phyloP scores from a whole-genome alignment of 2,329 filamentous ascomycete species.

The Aspergillus oerlinghausenensis region DNA sequence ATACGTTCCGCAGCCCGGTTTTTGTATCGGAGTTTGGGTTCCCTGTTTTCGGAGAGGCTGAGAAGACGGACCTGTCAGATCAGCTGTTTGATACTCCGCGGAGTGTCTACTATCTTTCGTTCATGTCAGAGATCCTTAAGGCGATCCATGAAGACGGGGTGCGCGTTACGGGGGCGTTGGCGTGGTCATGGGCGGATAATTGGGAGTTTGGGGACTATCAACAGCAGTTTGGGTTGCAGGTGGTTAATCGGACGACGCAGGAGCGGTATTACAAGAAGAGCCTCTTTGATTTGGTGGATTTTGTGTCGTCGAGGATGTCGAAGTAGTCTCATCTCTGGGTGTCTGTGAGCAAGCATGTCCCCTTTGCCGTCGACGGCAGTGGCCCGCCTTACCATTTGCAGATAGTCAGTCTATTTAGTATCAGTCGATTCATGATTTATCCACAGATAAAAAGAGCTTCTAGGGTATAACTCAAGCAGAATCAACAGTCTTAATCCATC shows the following conservation, averaged over 20 bases:
- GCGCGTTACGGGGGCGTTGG: constrained; percentile 50
- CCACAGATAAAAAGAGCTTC: no score
- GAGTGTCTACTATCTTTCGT: constrained; percentile 52
- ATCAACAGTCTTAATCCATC: no score
- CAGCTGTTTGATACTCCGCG: constrained; percentile 53
- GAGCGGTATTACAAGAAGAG: constrained; percentile 53
- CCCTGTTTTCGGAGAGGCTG: constrained; percentile 43
- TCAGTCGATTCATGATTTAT: no score
- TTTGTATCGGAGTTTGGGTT: constrained; percentile 54
- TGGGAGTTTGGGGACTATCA: constrained; percentile 53
- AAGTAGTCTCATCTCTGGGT: no score
- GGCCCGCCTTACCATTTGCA: no score
- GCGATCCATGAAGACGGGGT: constrained; percentile 55
- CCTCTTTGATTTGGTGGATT: constrained; percentile 56
- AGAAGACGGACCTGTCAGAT: constrained; percentile 41
- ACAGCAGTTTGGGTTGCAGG: constrained; percentile 53
- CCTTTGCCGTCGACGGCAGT: no score
- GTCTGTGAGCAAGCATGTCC: no score
- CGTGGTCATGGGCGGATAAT: constrained; percentile 52
- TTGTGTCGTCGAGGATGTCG: constrained; percentile 16
- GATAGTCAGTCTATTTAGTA: no score
- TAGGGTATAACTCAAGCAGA: no score
- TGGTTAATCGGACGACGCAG: constrained; percentile 51
- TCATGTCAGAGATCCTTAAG: constrained; percentile 52
- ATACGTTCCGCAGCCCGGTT: constrained; percentile 51